Evolutionary conservation across 345 rosid species (phyloP).

Genomic region (Hirschfeldia incana): DNA sequence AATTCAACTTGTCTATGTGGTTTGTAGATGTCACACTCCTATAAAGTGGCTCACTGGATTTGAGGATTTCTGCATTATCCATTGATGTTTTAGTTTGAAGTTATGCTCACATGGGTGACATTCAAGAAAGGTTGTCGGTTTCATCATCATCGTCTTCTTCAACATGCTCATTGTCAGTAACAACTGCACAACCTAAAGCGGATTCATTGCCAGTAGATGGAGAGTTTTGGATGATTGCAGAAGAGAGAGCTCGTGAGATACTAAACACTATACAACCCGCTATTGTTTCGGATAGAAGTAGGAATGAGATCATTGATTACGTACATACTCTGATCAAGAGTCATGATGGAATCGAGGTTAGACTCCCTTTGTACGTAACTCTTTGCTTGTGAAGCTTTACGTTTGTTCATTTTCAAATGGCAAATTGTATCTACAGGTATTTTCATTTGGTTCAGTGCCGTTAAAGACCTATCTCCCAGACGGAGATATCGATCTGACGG

Average conservation of each 20-base stretch:
- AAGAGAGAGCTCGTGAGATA: conserved; percentile 74
- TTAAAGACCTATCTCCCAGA: conserved; percentile 87
- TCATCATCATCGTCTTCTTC: conserved; percentile 47
- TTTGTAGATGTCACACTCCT: conserved; percentile 28
- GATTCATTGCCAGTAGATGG: conserved; percentile 48
- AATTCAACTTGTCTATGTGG: background rate
- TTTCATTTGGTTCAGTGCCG: conserved; percentile 80
- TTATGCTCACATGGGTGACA: conserved; percentile 57
- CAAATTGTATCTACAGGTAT: conserved; percentile 46
- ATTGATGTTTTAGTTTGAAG: conserved; percentile 34
- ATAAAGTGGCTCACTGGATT: background rate
- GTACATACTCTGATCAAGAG: conserved; percentile 53
- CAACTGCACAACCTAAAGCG: conserved; percentile 36
- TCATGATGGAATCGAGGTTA: conserved; percentile 70
- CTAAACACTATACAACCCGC: conserved; percentile 64
- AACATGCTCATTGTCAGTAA: conserved; percentile 43
- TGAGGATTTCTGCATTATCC: conserved; percentile 19
- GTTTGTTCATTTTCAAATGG: conserved; percentile 4
- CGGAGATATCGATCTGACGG: conserved; percentile 92
- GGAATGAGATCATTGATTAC: conserved; percentile 63
- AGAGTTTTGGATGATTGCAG: conserved; percentile 73
- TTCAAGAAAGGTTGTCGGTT: conserved; percentile 48
- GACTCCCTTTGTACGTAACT: background rate
- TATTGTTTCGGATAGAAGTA: conserved; percentile 60
- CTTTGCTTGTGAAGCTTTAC: background rate